Percentiles rank a stretch among this genome's conserved stretches.
Conservation (phyloP, 164 flowering plant species). For the Chimonanthus praecox region DNA sequence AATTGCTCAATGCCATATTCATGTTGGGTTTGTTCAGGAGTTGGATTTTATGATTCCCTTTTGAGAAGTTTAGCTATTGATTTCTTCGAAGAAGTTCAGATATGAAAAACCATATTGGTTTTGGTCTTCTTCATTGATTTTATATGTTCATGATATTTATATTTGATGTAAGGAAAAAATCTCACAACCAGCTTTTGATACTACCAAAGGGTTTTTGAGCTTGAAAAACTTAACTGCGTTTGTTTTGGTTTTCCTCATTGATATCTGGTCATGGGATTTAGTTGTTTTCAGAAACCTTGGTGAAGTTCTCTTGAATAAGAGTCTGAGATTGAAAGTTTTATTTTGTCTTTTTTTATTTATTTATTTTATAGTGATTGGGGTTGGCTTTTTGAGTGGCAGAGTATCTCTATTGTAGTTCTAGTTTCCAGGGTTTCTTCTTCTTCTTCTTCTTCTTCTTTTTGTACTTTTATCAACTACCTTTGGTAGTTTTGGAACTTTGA, state of each 20-base stretch:
- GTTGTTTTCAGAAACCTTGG: background rate
- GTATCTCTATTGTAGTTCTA: background rate
- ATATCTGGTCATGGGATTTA: background rate
- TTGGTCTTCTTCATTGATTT: conserved; percentile 5
- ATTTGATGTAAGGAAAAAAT: too few species aligned
- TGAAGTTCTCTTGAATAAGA: background rate
- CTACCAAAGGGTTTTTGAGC: too few species aligned
- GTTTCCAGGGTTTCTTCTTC: background rate
- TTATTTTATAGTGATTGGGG: background rate
- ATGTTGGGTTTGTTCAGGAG: conserved; percentile 13
- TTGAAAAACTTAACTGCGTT: background rate
- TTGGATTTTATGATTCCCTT: conserved; percentile 7
- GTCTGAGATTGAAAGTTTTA: background rate
- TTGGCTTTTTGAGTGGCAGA: background rate
- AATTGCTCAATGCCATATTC: conserved; percentile 19
- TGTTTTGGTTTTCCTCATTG: conserved; percentile 3
- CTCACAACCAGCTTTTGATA: too few species aligned
- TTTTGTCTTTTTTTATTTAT: background rate
- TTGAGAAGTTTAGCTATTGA: background rate
- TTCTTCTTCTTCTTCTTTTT: background rate
- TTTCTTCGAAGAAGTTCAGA: background rate
- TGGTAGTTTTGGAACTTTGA: background rate
- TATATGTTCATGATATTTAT: background rate
- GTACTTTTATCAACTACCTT: background rate
- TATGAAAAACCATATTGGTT: background rate